phyloP scores from a whole-genome alignment of 2,329 filamentous ascomycete species.

The Beauveria medogensis region DNA sequence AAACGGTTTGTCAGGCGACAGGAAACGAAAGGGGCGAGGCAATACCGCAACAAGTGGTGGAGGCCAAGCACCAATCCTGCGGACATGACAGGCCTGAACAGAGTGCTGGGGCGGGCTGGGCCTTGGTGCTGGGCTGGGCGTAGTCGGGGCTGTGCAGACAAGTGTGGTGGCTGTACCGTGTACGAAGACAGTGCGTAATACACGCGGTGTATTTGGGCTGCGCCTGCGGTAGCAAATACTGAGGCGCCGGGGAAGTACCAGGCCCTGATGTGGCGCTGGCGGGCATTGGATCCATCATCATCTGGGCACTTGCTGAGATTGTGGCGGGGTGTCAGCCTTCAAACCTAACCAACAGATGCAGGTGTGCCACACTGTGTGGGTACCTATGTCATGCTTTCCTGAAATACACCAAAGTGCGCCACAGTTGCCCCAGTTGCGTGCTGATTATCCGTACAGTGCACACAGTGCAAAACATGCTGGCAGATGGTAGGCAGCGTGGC shows the following conservation, averaged over 20 bases:
- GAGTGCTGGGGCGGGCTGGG: neutral
- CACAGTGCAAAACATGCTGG: neutral
- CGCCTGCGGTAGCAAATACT: too few species aligned
- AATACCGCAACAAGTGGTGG: neutral
- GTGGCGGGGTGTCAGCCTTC: too few species aligned
- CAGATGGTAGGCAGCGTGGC: neutral
- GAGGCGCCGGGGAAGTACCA: too few species aligned
- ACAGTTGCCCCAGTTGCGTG: neutral
- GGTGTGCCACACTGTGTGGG: neutral
- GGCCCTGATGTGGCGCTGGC: too few species aligned
- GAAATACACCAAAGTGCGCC: neutral
- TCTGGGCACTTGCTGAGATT: too few species aligned
- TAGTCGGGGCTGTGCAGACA: neutral
- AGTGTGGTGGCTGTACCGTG: too few species aligned
- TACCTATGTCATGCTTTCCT: neutral
- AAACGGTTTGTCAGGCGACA: neutral
- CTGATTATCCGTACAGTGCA: neutral
- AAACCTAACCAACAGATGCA: too few species aligned
- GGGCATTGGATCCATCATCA: too few species aligned
- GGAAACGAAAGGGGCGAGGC: slow-evolving; percentile 3
- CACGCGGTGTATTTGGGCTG: too few species aligned
- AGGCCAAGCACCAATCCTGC: slow-evolving; percentile 3
- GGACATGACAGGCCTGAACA: neutral
- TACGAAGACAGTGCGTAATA: too few species aligned
- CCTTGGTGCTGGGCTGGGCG: too few species aligned